A percentile compares a stretch with the other conserved stretches of the same genome.
Evolutionary conservation across 345 rosid species (phyloP).

Genomic region (Populus ilicifolia): DNA sequence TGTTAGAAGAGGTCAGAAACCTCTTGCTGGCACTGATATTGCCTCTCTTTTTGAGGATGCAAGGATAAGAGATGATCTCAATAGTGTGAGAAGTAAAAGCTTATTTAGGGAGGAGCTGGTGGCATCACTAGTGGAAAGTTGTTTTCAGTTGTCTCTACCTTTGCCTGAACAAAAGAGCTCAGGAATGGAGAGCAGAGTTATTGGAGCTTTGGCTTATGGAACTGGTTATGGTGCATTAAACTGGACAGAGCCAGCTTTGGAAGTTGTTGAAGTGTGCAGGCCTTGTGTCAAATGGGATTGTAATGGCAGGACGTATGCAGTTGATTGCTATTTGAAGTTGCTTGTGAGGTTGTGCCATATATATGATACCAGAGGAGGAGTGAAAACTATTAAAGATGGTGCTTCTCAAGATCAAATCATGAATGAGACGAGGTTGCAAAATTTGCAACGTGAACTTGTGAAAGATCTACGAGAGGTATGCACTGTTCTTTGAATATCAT

Average conservation of each 20-base stretch:
- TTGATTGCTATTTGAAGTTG: conserved; percentile 93
- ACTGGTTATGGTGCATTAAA: conserved; percentile 97
- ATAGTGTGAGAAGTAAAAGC: conserved; percentile 71
- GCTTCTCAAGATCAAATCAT: conserved; percentile 97
- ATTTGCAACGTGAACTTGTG: conserved; percentile 85
- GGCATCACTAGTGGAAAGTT: conserved; percentile 94
- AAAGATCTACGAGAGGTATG: conserved; percentile 84
- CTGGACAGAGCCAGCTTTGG: conserved; percentile 97
- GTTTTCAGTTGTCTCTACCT: conserved; percentile 96
- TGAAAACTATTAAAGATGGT: conserved; percentile 92
- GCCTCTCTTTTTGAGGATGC: conserved; percentile 95
- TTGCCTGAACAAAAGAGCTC: conserved; percentile 85
- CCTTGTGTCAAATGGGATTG: conserved; percentile 99
- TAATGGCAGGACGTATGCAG: conserved; percentile 93
- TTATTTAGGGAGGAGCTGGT: conserved; percentile 93
- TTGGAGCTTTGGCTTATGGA: conserved; percentile 98
- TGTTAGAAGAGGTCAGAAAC: conserved; percentile 95
- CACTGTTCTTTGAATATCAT: background rate
- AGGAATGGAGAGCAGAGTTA: conserved; percentile 98
- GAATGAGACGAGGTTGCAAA: conserved; percentile 90
- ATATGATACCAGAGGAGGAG: conserved; percentile 95
- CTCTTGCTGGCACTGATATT: conserved; percentile 91
- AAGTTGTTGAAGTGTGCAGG: conserved; percentile 95
- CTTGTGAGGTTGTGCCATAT: conserved; percentile 92
- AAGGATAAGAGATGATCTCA: conserved; percentile 82